Evolutionary conservation across 1,139 yeast genomes (phyloP).

Genomic region (Petasospora fabianii): DNA sequence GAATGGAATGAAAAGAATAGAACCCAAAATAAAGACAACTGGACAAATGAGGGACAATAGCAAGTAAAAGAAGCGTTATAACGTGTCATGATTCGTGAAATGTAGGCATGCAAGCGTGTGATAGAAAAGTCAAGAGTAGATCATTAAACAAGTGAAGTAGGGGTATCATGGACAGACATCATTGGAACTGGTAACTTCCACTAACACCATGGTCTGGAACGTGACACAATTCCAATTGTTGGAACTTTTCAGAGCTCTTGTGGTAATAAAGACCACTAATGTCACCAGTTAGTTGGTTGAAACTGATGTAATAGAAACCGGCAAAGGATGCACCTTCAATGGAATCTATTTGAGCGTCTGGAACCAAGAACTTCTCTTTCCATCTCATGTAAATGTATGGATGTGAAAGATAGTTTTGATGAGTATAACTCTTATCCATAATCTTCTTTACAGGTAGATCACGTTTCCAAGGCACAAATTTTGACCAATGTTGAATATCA

Average conservation of each 20-base stretch:
- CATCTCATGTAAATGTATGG: slow-evolving; percentile 82
- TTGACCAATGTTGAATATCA: slow-evolving; percentile 85
- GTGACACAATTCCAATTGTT: slow-evolving; percentile 54
- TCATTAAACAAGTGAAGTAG: not conserved
- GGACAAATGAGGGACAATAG: too few relatives aligned
- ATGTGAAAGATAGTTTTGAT: slow-evolving; percentile 35
- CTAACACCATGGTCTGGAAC: slow-evolving; percentile 38
- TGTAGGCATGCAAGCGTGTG: not conserved
- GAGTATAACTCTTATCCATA: slow-evolving; percentile 28
- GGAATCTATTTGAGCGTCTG: slow-evolving; percentile 64
- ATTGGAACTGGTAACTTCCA: slow-evolving; percentile 34
- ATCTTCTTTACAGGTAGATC: slow-evolving; percentile 29
- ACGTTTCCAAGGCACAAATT: slow-evolving; percentile 58
- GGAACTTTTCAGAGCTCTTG: slow-evolving; percentile 71
- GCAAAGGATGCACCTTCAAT: slow-evolving; percentile 85
- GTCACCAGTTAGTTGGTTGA: slow-evolving; percentile 71
- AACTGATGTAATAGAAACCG: slow-evolving; percentile 85
- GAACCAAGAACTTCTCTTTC: slow-evolving; percentile 86
- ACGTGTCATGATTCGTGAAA: too few relatives aligned
- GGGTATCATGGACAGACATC: not conserved
- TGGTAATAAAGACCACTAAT: slow-evolving; percentile 82
- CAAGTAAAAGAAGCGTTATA: too few relatives aligned
- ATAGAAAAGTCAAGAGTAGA: not conserved
- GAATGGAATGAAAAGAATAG: too few relatives aligned
- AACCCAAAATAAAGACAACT: too few relatives aligned